Evolutionary conservation across 495 filamentous ascomycete species (phyloP).

Genomic region (Xylaria flabelliformis): DNA sequence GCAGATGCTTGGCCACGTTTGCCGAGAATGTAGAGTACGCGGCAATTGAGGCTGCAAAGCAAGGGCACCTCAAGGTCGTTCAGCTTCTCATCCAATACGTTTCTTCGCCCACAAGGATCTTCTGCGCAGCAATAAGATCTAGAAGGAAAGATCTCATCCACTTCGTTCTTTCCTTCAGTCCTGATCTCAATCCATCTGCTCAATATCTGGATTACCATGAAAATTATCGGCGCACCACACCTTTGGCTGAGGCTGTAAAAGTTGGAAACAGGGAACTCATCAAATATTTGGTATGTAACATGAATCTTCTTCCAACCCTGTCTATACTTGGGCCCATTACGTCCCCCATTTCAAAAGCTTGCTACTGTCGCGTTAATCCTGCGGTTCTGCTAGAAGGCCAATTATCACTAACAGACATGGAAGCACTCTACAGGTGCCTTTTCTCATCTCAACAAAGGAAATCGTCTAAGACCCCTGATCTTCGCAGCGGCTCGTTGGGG

Average conservation of each 20-base stretch:
- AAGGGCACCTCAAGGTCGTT: neutral
- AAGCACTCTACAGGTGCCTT: neutral
- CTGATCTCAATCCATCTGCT: neutral
- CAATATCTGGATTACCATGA: too few species aligned
- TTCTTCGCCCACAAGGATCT: neutral
- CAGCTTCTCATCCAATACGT: neutral
- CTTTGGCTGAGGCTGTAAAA: neutral
- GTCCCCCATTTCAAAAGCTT: too few species aligned
- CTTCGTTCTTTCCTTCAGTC: slow-evolving; percentile 1
- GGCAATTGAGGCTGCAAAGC: neutral
- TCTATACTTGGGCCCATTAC: too few species aligned
- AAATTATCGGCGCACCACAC: too few species aligned
- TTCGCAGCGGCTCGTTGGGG: neutral
- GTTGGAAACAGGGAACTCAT: neutral
- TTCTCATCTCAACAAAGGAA: neutral
- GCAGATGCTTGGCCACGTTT: neutral
- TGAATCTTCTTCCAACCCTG: neutral
- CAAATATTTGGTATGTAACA: neutral
- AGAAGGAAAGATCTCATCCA: neutral
- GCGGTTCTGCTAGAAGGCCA: too few species aligned
- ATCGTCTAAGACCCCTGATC: neutral
- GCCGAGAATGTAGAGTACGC: neutral
- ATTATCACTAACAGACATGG: neutral
- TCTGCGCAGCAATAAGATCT: neutral
- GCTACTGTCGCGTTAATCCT: too few species aligned